Conservation (phyloP, 129 eudicot species). For the Artemisia annua region DNA sequence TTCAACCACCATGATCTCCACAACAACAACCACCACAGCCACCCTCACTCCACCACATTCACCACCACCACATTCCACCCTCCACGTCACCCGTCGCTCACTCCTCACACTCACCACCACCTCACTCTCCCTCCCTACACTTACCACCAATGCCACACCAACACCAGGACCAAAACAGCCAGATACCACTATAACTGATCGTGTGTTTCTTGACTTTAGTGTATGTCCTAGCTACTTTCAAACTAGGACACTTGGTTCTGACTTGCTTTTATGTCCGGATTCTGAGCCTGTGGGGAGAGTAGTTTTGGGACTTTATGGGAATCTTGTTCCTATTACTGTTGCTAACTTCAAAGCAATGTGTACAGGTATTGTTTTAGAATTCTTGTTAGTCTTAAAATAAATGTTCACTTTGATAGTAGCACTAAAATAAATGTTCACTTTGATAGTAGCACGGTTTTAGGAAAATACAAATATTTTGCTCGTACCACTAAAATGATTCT, state of each 20-base stretch:
- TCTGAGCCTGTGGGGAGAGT: constrained; percentile 75
- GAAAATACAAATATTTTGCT: too few relatives aligned
- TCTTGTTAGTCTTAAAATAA: too few relatives aligned
- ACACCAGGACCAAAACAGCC: constrained; percentile 41
- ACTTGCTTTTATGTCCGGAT: constrained; percentile 58
- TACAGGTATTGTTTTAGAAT: constrained; percentile 46
- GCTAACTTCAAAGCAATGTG: constrained; percentile 92
- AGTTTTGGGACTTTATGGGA: constrained; percentile 81
- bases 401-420: too few relatives aligned
- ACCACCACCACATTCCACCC: constrained; percentile 32
- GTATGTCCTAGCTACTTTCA: constrained; percentile 81
- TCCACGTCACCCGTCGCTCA: constrained; percentile 80
- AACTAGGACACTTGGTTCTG: constrained; percentile 61
- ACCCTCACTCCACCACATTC: constrained; percentile 25
- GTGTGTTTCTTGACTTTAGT: constrained; percentile 80
- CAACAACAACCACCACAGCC: constrained; percentile 13
- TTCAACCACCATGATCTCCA: constrained; percentile 40
- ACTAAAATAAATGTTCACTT: too few relatives aligned
- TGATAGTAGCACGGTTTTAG: too few relatives aligned
- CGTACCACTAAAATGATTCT: too few relatives aligned
- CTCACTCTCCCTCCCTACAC: constrained; percentile 45
- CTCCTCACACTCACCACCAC: constrained; percentile 60
- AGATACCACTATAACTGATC: constrained; percentile 91
- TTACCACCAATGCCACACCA: constrained; percentile 40
- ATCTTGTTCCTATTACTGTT: constrained; percentile 79